These are phyloP conservation scores for Cladophialophora carrionii DNA, from an alignment of 2,329 filamentous ascomycete genomes.

Conservation along the genomic window DNA sequence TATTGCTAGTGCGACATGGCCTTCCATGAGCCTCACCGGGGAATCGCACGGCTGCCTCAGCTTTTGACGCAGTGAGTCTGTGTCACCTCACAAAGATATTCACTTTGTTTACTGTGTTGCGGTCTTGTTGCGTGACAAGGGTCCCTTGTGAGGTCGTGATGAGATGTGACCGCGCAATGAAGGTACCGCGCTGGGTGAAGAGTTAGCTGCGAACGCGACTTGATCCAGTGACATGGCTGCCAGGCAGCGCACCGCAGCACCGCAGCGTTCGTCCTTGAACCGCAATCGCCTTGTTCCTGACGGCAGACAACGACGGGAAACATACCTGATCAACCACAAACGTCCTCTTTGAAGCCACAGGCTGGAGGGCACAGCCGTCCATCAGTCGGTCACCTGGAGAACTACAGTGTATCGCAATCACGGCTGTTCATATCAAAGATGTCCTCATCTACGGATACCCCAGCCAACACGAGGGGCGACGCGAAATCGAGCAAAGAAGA, in stretches of 20 bases:
- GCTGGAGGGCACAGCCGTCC: neutral
- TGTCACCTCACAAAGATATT: neutral
- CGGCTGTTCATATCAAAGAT: neutral
- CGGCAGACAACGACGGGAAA: neutral
- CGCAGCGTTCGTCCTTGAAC: neutral
- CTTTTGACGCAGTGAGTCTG: neutral
- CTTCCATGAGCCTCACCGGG: neutral
- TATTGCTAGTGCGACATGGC: neutral
- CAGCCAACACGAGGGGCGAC: neutral
- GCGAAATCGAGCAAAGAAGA: slow-evolving; percentile 1
- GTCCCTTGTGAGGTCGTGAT: neutral
- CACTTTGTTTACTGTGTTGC: neutral
- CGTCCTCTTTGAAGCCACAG: neutral
- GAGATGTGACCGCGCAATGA: neutral
- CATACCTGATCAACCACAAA: neutral
- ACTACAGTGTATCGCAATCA: neutral
- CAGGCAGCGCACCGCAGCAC: neutral
- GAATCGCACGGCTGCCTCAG: neutral
- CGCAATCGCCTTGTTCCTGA: neutral
- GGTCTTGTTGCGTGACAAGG: neutral
- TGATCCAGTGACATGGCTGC: neutral
- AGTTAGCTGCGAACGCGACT: neutral
- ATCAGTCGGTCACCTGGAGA: neutral
- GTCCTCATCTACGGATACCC: neutral
- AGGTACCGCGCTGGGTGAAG: neutral